phyloP scores from a whole-genome alignment of 2,329 filamentous ascomycete genomes.

The Daldinia eschscholtzii region DNA sequence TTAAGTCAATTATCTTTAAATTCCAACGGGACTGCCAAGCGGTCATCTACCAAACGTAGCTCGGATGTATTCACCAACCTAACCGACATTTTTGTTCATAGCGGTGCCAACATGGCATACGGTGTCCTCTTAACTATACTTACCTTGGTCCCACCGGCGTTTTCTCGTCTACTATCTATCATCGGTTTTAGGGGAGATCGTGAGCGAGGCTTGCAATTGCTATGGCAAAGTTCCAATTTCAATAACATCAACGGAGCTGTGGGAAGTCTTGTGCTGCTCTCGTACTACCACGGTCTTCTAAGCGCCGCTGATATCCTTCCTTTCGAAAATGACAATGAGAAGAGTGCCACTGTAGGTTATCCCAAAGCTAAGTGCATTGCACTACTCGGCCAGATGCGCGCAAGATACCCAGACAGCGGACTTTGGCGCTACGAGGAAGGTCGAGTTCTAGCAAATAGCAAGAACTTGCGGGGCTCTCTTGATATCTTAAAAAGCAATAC shows the following conservation, averaged over 20 bases:
- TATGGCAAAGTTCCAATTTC: slow-evolving; percentile 91
- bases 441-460: slow-evolving; percentile 76
- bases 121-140: slow-evolving; percentile 87
- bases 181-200: slow-evolving; percentile 94
- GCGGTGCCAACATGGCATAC: slow-evolving; percentile 89
- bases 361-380: slow-evolving; percentile 75
- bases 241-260: slow-evolving; percentile 93
- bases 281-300: slow-evolving; percentile 89
- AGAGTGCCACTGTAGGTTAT: slow-evolving; percentile 73
- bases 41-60: slow-evolving; percentile 53
- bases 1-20: slow-evolving; percentile 46
- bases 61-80: slow-evolving; percentile 77
- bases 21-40: slow-evolving; percentile 22
- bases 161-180: slow-evolving; percentile 86
- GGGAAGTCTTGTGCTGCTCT: slow-evolving; percentile 82
- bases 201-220: slow-evolving; percentile 81
- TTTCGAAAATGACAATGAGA: slow-evolving; percentile 66
- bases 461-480: slow-evolving; percentile 75
- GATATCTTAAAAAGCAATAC: slow-evolving; percentile 70
- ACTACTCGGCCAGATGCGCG: slow-evolving; percentile 79
- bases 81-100: slow-evolving; percentile 89
- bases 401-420: slow-evolving; percentile 82
- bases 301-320: slow-evolving; percentile 91
- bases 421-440: slow-evolving; percentile 93
- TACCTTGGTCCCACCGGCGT: slow-evolving; percentile 92